phyloP scores from a whole-genome alignment of 768 basidiomycete genomes.

The Serendipita sp. region DNA sequence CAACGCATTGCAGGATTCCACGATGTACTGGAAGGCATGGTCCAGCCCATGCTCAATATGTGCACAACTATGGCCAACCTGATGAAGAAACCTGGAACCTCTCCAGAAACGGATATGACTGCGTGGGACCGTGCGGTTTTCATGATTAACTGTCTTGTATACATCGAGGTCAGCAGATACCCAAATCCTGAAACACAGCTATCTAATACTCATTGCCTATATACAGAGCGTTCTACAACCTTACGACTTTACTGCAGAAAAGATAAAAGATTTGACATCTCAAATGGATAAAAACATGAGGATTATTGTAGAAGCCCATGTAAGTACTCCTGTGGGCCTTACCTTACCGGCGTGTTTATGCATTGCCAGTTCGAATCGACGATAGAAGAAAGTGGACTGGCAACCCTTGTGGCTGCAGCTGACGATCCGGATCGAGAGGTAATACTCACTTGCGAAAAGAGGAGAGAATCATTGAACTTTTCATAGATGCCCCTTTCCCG shows the following conservation, averaged over 20 bases:
- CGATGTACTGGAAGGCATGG: constrained; percentile 65
- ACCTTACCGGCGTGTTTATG: neutral
- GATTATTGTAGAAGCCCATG: constrained; percentile 67
- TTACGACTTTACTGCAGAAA: constrained; percentile 49
- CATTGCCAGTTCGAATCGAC: constrained; percentile 20
- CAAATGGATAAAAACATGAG: constrained; percentile 47
- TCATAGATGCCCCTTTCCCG: constrained; percentile 59
- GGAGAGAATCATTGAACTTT: neutral
- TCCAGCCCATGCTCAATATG: constrained; percentile 72
- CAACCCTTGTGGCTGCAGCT: constrained; percentile 22
- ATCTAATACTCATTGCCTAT: neutral
- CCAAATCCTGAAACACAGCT: neutral
- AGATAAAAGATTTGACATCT: constrained; percentile 39
- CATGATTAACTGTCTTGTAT: constrained; percentile 70
- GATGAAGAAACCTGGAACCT: constrained; percentile 10
- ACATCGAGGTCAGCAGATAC: constrained; percentile 47
- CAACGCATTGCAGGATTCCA: constrained; percentile 33
- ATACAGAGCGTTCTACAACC: constrained; percentile 46
- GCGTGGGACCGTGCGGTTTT: constrained; percentile 76
- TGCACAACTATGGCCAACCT: constrained; percentile 47
- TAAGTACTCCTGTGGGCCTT: constrained; percentile 23
- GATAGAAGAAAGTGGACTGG: constrained; percentile 26
- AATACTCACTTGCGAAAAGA: constrained; percentile 7
- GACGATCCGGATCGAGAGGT: constrained; percentile 21
- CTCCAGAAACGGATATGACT: constrained; percentile 30